Conservation (phyloP, 1,139 yeast species). For the Debaryomyces fabryi region DNA sequence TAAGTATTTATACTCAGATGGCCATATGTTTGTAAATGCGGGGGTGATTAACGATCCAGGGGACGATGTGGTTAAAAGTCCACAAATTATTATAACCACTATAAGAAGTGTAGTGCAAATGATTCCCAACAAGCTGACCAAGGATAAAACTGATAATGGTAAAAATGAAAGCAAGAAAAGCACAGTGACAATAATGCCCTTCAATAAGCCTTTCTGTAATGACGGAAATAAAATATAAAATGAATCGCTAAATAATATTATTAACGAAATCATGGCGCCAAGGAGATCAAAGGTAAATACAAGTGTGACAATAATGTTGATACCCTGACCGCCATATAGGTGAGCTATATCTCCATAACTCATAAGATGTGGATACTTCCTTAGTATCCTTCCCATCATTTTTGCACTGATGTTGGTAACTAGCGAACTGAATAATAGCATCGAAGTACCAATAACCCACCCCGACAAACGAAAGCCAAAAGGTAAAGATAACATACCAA, state of each 20-base stretch:
- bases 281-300: constrained; percentile 75
- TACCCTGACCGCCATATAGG: constrained; percentile 44
- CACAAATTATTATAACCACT: constrained; percentile 59
- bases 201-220: constrained; percentile 51
- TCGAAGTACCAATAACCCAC: constrained; percentile 65
- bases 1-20: constrained; percentile 49
- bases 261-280: constrained; percentile 78
- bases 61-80: constrained; percentile 51
- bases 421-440: constrained; percentile 59
- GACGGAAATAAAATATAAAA: constrained; percentile 65
- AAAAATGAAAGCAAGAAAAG: constrained; percentile 68
- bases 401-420: constrained; percentile 74
- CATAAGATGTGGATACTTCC: constrained; percentile 29
- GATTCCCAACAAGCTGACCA: constrained; percentile 76
- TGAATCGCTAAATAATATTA: constrained; percentile 84
- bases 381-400: constrained; percentile 38
- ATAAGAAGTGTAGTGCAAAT: constrained; percentile 68
- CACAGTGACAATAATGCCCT: constrained; percentile 45
- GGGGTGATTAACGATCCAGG: constrained; percentile 74
- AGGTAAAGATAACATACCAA: constrained; percentile 84
- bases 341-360: constrained; percentile 53
- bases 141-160: constrained; percentile 72
- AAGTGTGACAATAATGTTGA: constrained; percentile 63
- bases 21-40: constrained; percentile 53
- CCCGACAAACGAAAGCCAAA: constrained; percentile 80